Evolutionary conservation across 2,329 filamentous ascomycete genomes (phyloP), one percentile per base, ranked within the genome.

Genomic region (Aureobasidium melanogenum): DNA sequence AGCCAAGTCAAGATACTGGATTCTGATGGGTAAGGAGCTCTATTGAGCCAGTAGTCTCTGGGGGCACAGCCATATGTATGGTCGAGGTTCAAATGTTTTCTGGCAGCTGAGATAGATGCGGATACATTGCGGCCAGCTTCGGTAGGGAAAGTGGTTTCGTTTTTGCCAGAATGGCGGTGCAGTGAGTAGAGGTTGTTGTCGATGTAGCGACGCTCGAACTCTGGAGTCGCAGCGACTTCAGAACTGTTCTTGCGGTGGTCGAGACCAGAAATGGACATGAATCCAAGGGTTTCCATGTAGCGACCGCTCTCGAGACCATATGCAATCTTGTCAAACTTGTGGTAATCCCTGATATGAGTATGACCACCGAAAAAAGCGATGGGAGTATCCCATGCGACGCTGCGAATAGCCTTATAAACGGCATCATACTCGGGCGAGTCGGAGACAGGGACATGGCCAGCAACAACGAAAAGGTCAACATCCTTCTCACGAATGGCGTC

Each of bases 271-370:
- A 97, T 85, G 0, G 91, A 96, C 83, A 94, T 85, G 82, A 94
- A 97, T 1, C 93, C 93, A 54, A 97, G 87, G 0, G 93, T 97
- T 77, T 97, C 93, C 79, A 97, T 88, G 73, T 97, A 97, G 0
- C 93, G 84, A 4, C 93, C 93, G 67, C 89, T 94, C 43, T 91
- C 91, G 5, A 97, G 78, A 0, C 87, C 92, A 64, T 88, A 86
- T 0, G 92, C 85, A 59, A 85, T 86, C 41, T 82, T 82, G 72
- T 97, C 93, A 68, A 90, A 97, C 63, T 82, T 84, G 43, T 84
- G 84, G 67, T 90, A 89, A 70, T 97, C 91, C 9, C 93, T 86
- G 50, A 97, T 90, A 71, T 97, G 93, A 1, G 85, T 85, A 70
- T 97, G 93, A 0, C 93, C 93, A 9, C 90, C 93, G 64, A 97